Base-by-base conservation (phyloP, 2,329 filamentous ascomycete species). In the Mycogone perniciosa region DNA sequence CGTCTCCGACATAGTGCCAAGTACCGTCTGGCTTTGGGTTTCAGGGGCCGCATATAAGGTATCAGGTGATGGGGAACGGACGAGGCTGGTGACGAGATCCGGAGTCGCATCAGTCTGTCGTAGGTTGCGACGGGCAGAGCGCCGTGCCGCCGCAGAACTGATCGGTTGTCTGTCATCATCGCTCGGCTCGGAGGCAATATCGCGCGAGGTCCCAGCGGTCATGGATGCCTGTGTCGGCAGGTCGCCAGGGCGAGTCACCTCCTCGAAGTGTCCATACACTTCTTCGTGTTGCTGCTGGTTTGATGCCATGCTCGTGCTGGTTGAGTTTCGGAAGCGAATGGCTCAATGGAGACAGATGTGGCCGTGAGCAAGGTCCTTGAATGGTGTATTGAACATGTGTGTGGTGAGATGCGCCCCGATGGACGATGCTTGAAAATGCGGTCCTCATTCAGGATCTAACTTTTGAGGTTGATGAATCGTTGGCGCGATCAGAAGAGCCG, bases 81-180 rank as follows among this genome's bases (percentile, higher is more conserved):
- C 66, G 45, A 70, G 65, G 56, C 67, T 70, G 35, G 66, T 70
- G 54, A 70, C 66, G 50, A 70, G 65, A 49, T 71, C 68, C 45
- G 68, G 68, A 9, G 68, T 71, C n/a, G 66, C 65, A 11, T 65
- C 63, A 27, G 61, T 60, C 33, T 62, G 63, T 42, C 64, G 62
- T 43, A 69, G 60, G 52, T 60, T 68, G n/a, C 65, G 65, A 29
- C 67, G 64, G 35, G 65, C 66, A 39, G 69, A 66, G 38, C 67
- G 64, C 9, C 68, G 61, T 13, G 65, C 66, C 10, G 67, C 65
- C 27, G 65, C 62, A 1, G 66, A 62, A 41, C 62, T 69, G 57
- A 70, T 58, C 20, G 20, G 20, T 10, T 59, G 62, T 42, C 67
- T 54, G 6, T 64, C 64, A 43, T 69, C 67, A 49, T 70, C 67